Conservation (phyloP, 2,329 filamentous ascomycete species). For the Teratosphaeria nubilosa region DNA sequence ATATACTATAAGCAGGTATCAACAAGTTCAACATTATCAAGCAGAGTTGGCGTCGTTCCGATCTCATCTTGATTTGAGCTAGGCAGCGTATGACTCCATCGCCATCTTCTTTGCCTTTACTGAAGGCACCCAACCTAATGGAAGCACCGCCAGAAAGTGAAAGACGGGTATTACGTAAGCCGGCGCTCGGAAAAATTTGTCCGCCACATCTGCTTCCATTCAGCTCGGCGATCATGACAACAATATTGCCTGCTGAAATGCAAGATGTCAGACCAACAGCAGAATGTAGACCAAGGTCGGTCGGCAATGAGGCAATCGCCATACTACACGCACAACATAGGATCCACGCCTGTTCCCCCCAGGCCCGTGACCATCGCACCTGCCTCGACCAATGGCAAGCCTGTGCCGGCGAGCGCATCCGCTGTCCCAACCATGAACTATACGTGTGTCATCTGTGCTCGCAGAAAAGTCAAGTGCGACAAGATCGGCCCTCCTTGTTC, state of each 20-base stretch:
- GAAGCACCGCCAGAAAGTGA: no score
- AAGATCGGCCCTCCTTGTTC: slow-evolving; percentile 24
- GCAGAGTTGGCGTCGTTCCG: no score
- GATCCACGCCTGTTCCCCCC: background rate
- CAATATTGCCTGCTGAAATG: background rate
- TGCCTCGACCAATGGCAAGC: background rate
- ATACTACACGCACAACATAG: background rate
- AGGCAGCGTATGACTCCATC: background rate
- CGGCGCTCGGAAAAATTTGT: background rate
- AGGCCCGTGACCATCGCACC: slow-evolving; percentile 6
- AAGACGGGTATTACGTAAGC: background rate
- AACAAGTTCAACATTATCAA: background rate
- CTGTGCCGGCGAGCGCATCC: background rate
- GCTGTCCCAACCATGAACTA: slow-evolving; percentile 15
- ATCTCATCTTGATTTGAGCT: background rate
- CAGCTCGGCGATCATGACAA: background rate
- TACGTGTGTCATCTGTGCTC: slow-evolving; percentile 23
- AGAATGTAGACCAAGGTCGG: background rate
- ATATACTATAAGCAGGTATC: background rate
- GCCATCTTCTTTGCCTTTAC: no score
- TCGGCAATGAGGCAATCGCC: background rate
- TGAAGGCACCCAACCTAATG: no score
- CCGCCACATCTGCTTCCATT: background rate
- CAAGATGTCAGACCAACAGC: background rate
- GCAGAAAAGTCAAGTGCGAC: slow-evolving; percentile 34